Evolutionary conservation across 169 alveolate genomes (phyloP).

Genomic region (Cystoisospora suis): DNA sequence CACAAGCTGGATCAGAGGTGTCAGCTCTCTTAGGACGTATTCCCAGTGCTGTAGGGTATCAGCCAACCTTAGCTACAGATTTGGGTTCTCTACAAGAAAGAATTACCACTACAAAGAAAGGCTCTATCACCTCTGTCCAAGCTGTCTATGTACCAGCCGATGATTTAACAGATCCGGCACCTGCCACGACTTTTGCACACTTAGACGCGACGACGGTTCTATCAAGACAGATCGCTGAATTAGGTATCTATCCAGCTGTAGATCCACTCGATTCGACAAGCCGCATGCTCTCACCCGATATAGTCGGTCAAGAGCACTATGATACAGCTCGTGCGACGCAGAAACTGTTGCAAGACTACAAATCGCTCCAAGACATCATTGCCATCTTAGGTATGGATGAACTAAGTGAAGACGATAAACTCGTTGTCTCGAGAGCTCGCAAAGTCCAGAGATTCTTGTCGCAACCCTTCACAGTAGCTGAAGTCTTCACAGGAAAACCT

Average conservation of each 20-base stretch:
- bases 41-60: conserved; percentile 98
- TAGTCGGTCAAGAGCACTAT: conserved; percentile 94
- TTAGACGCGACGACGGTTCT: conserved; percentile 97
- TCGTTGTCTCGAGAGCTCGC: conserved; percentile 96
- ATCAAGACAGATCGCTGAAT: conserved; percentile 93
- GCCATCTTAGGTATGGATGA: conserved; percentile 96
- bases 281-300: conserved; percentile 88
- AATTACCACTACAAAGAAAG: conserved; percentile 96
- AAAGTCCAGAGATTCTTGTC: conserved; percentile 94
- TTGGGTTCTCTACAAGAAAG: conserved; percentile 96
- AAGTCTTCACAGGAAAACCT: conserved; percentile 91
- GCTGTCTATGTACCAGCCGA: conserved; percentile 99
- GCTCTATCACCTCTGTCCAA: conserved; percentile 97
- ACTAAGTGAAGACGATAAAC: conserved; percentile 95
- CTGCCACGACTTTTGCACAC: conserved; percentile 98
- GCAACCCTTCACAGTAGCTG: conserved; percentile 97
- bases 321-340: conserved; percentile 94
- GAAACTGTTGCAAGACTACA: conserved; percentile 94
- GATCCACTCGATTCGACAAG: conserved; percentile 97
- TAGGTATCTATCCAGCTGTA: conserved; percentile 98
- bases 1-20: conserved; percentile 97
- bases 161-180: conserved; percentile 98
- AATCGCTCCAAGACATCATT: conserved; percentile 94
- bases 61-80: conserved; percentile 98
- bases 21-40: conserved; percentile 96